phyloP scores from a whole-genome alignment of 2,329 filamentous ascomycete species.

The Lojkania enalia region DNA sequence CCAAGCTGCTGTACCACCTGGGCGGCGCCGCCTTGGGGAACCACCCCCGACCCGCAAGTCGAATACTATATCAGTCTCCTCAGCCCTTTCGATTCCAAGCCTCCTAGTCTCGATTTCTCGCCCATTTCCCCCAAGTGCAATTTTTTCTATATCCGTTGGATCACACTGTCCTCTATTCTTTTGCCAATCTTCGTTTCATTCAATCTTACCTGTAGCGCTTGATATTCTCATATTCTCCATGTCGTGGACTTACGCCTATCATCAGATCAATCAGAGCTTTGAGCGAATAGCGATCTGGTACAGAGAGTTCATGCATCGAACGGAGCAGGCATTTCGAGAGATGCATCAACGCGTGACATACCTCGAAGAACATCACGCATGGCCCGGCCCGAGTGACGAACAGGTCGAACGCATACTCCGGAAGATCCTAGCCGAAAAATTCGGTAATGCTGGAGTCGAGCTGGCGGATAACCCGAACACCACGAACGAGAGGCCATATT shows the following conservation, averaged over 20 bases:
- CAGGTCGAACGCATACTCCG: conserved; percentile 41
- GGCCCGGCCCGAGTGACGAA: conserved; percentile 33
- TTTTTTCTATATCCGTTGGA: neutral
- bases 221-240: conserved; percentile 16
- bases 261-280: conserved; percentile 39
- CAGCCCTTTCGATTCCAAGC: neutral
- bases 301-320: conserved; percentile 36
- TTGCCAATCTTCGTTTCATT: neutral
- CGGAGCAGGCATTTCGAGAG: conserved; percentile 32
- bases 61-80: neutral
- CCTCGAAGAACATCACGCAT: conserved; percentile 31
- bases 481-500: conserved; percentile 21
- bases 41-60: too few species aligned
- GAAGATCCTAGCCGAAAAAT: conserved; percentile 40
- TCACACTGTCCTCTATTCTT: neutral
- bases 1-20: too few species aligned
- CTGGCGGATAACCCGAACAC: conserved; percentile 11
- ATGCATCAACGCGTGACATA: conserved; percentile 30
- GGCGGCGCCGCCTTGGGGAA: too few species aligned
- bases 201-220: neutral
- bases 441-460: conserved; percentile 19
- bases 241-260: conserved; percentile 36
- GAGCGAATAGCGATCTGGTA: conserved; percentile 40
- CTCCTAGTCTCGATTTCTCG: neutral
- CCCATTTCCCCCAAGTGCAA: neutral